Evolutionary conservation across 768 basidiomycete species (phyloP).

Genomic region (Lactarius trivialis): DNA sequence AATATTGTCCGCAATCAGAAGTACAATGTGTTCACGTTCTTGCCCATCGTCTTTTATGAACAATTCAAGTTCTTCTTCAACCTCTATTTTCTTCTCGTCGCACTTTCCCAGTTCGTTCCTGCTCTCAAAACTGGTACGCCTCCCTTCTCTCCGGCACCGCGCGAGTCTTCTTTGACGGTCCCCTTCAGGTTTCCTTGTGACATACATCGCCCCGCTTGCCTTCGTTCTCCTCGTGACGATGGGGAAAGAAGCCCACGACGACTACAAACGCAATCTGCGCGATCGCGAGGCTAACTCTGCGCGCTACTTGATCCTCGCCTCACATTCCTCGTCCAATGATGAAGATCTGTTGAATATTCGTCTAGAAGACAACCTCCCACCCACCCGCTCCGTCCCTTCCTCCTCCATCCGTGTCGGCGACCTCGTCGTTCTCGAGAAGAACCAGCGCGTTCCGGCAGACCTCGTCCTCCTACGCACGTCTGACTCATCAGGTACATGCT

Average conservation of each 20-base stretch:
- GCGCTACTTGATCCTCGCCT: conserved; percentile 77
- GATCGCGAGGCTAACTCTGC: conserved; percentile 95
- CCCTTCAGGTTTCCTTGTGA: conserved; percentile 80
- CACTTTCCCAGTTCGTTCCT: conserved; percentile 92
- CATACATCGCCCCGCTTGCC: conserved; percentile 92
- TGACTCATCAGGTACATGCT: conserved; percentile 88
- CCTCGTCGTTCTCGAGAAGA: conserved; percentile 88
- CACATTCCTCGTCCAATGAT: conserved; percentile 30
- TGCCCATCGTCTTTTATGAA: conserved; percentile 95
- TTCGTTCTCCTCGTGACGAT: conserved; percentile 94
- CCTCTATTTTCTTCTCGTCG: conserved; percentile 94
- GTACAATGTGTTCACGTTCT: conserved; percentile 94
- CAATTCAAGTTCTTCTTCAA: conserved; percentile 99
- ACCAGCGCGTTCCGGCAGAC: conserved; percentile 94
- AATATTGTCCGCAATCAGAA: conserved; percentile 97
- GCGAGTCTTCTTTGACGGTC: background rate
- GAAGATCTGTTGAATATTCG: conserved; percentile 27
- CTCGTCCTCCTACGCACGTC: conserved; percentile 83
- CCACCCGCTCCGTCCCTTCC: conserved; percentile 72
- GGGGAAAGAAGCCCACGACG: conserved; percentile 98
- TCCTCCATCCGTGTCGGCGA: conserved; percentile 88
- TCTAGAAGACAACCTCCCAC: conserved; percentile 8
- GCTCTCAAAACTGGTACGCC: conserved; percentile 86
- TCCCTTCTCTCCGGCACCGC: background rate
- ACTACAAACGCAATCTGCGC: conserved; percentile 88